Evolutionary conservation across 2,329 filamentous ascomycete genomes (phyloP).

Genomic region (Monascus ruber): DNA sequence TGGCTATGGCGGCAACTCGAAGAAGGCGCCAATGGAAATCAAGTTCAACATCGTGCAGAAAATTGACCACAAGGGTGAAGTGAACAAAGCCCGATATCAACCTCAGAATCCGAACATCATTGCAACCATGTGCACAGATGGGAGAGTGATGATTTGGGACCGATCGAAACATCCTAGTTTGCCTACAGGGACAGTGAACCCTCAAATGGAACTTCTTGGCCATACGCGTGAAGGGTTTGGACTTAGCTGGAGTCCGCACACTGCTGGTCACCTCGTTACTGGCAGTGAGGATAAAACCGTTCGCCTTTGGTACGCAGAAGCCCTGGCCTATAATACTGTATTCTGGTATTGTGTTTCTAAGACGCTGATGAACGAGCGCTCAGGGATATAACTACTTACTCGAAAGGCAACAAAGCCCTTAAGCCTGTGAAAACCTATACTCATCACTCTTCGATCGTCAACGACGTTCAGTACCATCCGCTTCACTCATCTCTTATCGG

Average conservation of each 20-base stretch:
- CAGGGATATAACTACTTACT: slow-evolving; percentile 71
- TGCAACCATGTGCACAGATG: slow-evolving; percentile 81
- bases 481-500: slow-evolving; percentile 76
- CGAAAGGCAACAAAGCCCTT: slow-evolving; percentile 57
- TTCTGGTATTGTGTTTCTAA: background rate
- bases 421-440: slow-evolving; percentile 65
- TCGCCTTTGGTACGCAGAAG: slow-evolving; percentile 62
- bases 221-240: slow-evolving; percentile 87
- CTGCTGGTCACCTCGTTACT: slow-evolving; percentile 69
- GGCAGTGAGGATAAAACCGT: slow-evolving; percentile 90
- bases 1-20: slow-evolving; percentile 64
- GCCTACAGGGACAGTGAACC: slow-evolving; percentile 62
- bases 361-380: slow-evolving; percentile 1
- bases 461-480: slow-evolving; percentile 93
- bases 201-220: slow-evolving; percentile 74
- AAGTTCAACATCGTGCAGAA: slow-evolving; percentile 89
- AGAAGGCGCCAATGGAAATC: slow-evolving; percentile 58
- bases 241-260: slow-evolving; percentile 80
- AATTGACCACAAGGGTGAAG: slow-evolving; percentile 91
- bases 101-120: slow-evolving; percentile 96
- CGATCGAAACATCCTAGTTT: slow-evolving; percentile 80
- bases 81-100: slow-evolving; percentile 97
- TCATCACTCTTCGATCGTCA: slow-evolving; percentile 83
- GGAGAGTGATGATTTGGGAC: slow-evolving; percentile 85
- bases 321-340: too few relatives aligned